Evolutionary conservation across 164 flowering plant genomes (phyloP).

Genomic region (Sedum album): DNA sequence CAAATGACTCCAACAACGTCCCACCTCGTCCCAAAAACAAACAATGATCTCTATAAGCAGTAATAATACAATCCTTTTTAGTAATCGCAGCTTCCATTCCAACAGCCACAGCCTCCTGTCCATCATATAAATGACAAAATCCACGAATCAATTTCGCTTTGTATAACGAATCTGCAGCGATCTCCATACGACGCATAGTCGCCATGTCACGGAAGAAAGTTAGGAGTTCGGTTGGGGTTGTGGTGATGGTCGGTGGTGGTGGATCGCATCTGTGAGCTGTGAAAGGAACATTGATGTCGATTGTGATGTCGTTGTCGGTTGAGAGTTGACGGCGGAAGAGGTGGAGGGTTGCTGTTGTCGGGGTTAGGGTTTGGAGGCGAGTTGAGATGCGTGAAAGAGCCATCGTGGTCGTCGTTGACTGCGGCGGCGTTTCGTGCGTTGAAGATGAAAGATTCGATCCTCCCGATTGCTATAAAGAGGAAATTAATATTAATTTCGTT

Average conservation of each 20-base stretch:
- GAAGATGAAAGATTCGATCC: slow-evolving; percentile 5
- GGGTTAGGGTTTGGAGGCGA: background rate
- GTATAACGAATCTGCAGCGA: slow-evolving; percentile 95
- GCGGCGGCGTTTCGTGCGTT: background rate
- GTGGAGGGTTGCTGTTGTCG: slow-evolving; percentile 19
- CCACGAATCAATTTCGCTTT: slow-evolving; percentile 93
- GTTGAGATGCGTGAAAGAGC: background rate
- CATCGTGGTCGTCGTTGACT: background rate
- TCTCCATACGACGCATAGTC: slow-evolving; percentile 84
- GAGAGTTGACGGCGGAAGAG: slow-evolving; percentile 26
- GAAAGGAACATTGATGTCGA: slow-evolving; percentile 80
- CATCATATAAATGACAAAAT: slow-evolving; percentile 93
- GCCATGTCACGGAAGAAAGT: slow-evolving; percentile 76
- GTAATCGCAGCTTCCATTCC: slow-evolving; percentile 98
- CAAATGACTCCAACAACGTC: slow-evolving; percentile 47
- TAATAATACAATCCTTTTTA: slow-evolving; percentile 70
- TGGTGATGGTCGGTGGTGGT: slow-evolving; percentile 69
- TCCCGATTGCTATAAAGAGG: too few relatives aligned
- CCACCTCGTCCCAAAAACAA: slow-evolving; percentile 83
- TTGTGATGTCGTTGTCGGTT: slow-evolving; percentile 30
- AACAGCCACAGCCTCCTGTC: slow-evolving; percentile 85
- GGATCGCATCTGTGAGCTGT: slow-evolving; percentile 67
- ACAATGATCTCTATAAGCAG: slow-evolving; percentile 93
- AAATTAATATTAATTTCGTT: too few relatives aligned
- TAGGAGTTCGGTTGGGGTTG: slow-evolving; percentile 56